A percentile compares a stretch with the other conserved stretches of the same genome.
Evolutionary conservation across 2,329 filamentous ascomycete genomes (phyloP).

Genomic region (Dactylonectria estremocensis): DNA sequence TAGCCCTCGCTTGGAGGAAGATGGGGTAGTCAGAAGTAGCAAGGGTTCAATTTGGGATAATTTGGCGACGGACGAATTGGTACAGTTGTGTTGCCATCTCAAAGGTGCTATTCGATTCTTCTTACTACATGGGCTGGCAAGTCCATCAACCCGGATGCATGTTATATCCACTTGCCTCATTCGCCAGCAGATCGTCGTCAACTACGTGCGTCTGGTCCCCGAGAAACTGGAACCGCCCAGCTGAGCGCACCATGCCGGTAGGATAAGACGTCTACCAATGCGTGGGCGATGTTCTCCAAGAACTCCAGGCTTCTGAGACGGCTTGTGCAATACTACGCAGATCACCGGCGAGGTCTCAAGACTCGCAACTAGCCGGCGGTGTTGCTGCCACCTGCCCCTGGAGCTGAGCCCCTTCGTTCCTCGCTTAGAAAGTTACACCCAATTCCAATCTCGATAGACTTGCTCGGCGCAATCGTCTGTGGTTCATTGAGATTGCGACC

Average conservation of each 20-base stretch:
- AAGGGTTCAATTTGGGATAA: constrained; percentile 1
- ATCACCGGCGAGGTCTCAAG: constrained; percentile 82
- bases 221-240: constrained; percentile 82
- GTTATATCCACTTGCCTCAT: constrained; percentile 20
- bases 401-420: constrained; percentile 43
- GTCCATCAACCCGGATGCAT: background rate
- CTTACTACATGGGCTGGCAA: background rate
- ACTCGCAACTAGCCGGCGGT: constrained; percentile 79
- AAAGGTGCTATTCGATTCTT: background rate
- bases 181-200: constrained; percentile 81
- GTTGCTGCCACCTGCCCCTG: constrained; percentile 83
- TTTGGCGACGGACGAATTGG: background rate
- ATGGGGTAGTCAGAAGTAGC: constrained; percentile 7
- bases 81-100: background rate
- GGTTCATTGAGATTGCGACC: constrained; percentile 85
- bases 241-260: constrained; percentile 82
- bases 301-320: constrained; percentile 81
- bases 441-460: constrained; percentile 65
- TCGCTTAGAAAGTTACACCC: background rate
- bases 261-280: constrained; percentile 83
- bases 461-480: constrained; percentile 89
- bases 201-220: constrained; percentile 78
- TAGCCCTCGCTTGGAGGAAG: too few species aligned
- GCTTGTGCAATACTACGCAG: constrained; percentile 79
- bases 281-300: constrained; percentile 80